Evolutionary conservation across 2,329 filamentous ascomycete species (phyloP).

Genomic region (Nigrograna mackinnonii): DNA sequence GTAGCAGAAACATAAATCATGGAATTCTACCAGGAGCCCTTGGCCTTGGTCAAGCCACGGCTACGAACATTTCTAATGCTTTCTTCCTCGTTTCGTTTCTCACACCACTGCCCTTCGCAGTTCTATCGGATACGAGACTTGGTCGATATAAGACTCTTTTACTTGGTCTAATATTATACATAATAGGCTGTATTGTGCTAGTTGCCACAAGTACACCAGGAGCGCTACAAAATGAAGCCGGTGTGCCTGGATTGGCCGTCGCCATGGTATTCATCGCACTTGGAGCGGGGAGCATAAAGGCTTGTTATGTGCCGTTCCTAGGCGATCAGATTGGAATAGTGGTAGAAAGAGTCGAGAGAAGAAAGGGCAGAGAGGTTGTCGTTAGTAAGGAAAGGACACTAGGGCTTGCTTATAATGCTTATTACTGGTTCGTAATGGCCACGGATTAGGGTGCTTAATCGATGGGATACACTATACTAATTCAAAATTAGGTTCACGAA

Average conservation of each 20-base stretch:
- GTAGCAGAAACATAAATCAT: too few relatives aligned
- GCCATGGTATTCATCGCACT: constrained; percentile 5
- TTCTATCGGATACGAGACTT: constrained; percentile 37
- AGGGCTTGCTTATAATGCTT: constrained; percentile 34
- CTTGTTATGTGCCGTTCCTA: constrained; percentile 6
- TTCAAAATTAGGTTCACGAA: constrained; percentile 61
- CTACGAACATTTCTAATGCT: constrained; percentile 17
- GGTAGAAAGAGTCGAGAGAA: constrained; percentile 10
- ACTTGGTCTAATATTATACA: constrained; percentile 19
- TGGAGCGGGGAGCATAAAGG: constrained; percentile 6
- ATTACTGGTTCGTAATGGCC: constrained; percentile 31
- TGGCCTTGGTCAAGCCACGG: constrained; percentile 20
- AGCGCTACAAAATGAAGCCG: constrained; percentile 4
- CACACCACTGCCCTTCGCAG: constrained; percentile 29
- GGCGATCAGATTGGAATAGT: constrained; percentile 11
- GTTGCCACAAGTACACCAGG: constrained; percentile 4
- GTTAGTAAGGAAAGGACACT: constrained; percentile 24
- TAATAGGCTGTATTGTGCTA: constrained; percentile 7
- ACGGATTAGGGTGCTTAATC: constrained; percentile 20
- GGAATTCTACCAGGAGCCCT: constrained; percentile 26
- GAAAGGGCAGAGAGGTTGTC: constrained; percentile 23
- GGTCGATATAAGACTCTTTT: constrained; percentile 39
- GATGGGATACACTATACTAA: constrained; percentile 28
- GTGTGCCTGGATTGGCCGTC: constrained; percentile 2
- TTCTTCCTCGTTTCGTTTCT: constrained; percentile 17